phyloP scores from a whole-genome alignment of 129 eudicot genomes.

The Lactuca saligna region DNA sequence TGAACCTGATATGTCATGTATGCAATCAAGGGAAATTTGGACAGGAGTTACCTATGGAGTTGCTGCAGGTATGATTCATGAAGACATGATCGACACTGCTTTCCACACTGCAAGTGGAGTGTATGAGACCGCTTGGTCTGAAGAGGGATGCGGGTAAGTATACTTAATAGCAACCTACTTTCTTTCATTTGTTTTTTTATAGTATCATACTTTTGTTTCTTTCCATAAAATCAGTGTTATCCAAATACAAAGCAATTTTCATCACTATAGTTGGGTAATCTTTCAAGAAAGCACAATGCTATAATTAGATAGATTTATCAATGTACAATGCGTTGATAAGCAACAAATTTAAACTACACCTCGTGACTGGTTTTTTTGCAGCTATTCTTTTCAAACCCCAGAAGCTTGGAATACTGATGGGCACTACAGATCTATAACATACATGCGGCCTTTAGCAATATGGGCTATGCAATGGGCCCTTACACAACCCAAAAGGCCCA shows the following conservation, averaged over 20 bases:
- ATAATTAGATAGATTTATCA: no score
- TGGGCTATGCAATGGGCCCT: conserved; percentile 99
- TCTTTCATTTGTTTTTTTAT: no score
- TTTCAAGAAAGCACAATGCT: no score
- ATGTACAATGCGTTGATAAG: no score
- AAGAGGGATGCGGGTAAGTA: conserved; percentile 76
- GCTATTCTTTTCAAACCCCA: conserved; percentile 88
- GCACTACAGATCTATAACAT: conserved; percentile 62
- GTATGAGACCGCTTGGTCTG: conserved; percentile 79
- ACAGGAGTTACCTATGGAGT: conserved; percentile 89
- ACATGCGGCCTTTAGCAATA: conserved; percentile 91
- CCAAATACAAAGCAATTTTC: background rate
- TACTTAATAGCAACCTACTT: background rate
- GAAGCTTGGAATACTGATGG: conserved; percentile 86
- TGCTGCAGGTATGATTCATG: conserved; percentile 94
- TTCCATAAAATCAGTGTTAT: background rate
- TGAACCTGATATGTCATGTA: conserved; percentile 64
- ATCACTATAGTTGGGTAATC: no score
- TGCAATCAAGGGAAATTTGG: conserved; percentile 98
- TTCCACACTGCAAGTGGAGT: conserved; percentile 83
- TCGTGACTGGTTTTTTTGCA: conserved; percentile 22
- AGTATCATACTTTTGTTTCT: no score
- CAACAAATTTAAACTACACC: background rate
- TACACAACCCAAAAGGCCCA: conserved; percentile 45
- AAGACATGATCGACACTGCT: conserved; percentile 74